phyloP scores from a whole-genome alignment of 1,139 yeast species.

The Geotrichum phurueaensis region DNA sequence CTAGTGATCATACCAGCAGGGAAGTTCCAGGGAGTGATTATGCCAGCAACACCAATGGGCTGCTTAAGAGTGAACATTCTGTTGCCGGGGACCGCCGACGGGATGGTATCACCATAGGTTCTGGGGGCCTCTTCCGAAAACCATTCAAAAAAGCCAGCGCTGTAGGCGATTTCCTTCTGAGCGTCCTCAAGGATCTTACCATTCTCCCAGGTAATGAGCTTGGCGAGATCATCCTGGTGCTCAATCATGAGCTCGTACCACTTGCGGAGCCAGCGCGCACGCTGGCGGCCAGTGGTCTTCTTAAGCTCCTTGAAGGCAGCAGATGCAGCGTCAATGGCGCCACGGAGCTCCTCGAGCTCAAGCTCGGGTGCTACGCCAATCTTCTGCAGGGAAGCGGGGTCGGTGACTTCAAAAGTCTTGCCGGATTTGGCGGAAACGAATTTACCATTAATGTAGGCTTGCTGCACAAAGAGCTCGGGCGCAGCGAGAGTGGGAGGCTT shows the following conservation, averaged over 20 bases:
- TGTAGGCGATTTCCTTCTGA: constrained; percentile 66
- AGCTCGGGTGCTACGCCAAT: constrained; percentile 56
- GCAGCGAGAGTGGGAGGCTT: constrained; percentile 42
- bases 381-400: constrained; percentile 65
- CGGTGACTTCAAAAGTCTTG: constrained; percentile 57
- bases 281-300: constrained; percentile 55
- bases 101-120: constrained; percentile 64
- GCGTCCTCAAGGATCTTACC: constrained; percentile 80
- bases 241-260: constrained; percentile 58
- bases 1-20: constrained; percentile 93
- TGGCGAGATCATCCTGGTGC: constrained; percentile 69
- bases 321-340: constrained; percentile 54
- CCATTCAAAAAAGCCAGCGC: constrained; percentile 82
- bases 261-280: constrained; percentile 59
- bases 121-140: constrained; percentile 82
- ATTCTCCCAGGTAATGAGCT: constrained; percentile 68
- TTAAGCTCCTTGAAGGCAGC: constrained; percentile 55
- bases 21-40: constrained; percentile 94
- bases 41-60: constrained; percentile 87
- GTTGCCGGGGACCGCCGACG: constrained; percentile 51
- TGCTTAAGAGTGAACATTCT: constrained; percentile 64
- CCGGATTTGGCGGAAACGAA: constrained; percentile 53
- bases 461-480: constrained; percentile 50
- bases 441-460: constrained; percentile 63
- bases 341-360: constrained; percentile 40